A percentile compares a stretch with the other conserved stretches of the same genome.
Evolutionary conservation across 177 flowering plant genomes (phyloP).

Genomic region (Vitis hybrid): DNA sequence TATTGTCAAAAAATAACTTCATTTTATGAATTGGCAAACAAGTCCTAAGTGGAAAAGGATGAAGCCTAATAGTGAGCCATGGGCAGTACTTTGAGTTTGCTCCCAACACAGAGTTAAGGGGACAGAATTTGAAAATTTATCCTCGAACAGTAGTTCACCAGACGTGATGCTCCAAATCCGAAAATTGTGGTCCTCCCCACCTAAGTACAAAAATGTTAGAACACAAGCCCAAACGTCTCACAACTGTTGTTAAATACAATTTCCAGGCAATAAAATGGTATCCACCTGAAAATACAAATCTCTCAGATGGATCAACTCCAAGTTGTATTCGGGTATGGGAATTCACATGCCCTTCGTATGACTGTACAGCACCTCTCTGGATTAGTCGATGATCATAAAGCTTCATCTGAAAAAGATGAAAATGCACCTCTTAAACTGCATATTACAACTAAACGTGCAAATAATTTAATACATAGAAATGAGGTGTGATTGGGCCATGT

Average conservation of each 20-base stretch:
- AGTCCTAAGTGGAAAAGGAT: neutral
- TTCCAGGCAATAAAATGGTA: slow-evolving; percentile 1
- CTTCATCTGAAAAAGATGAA: slow-evolving; percentile 48
- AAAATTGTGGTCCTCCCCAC: slow-evolving; percentile 77
- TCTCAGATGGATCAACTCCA: slow-evolving; percentile 79
- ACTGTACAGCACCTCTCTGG: slow-evolving; percentile 68
- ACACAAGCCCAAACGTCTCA: neutral
- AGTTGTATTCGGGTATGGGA: slow-evolving; percentile 74
- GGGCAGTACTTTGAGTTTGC: slow-evolving; percentile 31
- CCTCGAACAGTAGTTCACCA: slow-evolving; percentile 66
- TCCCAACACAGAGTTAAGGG: slow-evolving; percentile 60
- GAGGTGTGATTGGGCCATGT: too few species aligned
- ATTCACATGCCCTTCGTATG: slow-evolving; percentile 83
- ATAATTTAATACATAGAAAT: too few species aligned
- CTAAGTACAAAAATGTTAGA: slow-evolving; percentile 28
- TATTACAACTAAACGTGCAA: too few species aligned
- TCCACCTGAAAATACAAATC: slow-evolving; percentile 76
- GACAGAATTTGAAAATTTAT: slow-evolving; percentile 43
- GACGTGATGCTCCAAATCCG: slow-evolving; percentile 83
- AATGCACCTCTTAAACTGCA: neutral
- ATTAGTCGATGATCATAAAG: slow-evolving; percentile 79
- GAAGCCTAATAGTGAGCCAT: neutral
- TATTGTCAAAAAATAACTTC: neutral
- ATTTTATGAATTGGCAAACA: neutral
- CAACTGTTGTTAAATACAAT: neutral